phyloP scores from a whole-genome alignment of 1,139 yeast genomes.

The Yamadazyma diddensiae region DNA sequence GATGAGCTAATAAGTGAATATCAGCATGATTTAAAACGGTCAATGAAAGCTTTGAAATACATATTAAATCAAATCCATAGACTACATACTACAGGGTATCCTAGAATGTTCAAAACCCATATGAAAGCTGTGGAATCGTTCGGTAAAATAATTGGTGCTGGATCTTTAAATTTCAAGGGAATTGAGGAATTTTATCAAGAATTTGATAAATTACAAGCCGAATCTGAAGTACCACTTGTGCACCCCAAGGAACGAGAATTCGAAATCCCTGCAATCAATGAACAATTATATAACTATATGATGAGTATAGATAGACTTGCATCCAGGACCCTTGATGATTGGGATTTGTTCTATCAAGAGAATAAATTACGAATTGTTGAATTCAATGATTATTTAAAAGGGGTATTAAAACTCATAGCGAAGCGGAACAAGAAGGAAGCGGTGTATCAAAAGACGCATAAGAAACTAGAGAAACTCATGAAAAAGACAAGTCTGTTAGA shows the following conservation, averaged over 20 bases:
- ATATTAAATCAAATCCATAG: constrained; percentile 33
- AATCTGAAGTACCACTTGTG: constrained; percentile 30
- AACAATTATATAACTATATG: constrained; percentile 30
- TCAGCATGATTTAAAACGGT: constrained; percentile 41
- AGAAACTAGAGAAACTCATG: constrained; percentile 40
- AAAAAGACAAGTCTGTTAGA: constrained; percentile 34
- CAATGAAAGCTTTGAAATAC: constrained; percentile 44
- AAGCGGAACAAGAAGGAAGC: constrained; percentile 44
- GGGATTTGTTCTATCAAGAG: constrained; percentile 29
- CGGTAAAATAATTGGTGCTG: constrained; percentile 32
- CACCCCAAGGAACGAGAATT: constrained; percentile 40
- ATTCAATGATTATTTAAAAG: constrained; percentile 38
- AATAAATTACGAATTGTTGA: constrained; percentile 33
- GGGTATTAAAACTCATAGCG: constrained; percentile 37
- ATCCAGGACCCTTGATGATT: constrained; percentile 27
- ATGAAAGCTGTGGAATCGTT: constrained; percentile 31
- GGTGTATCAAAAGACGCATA: constrained; percentile 37
- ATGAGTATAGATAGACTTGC: constrained; percentile 28
- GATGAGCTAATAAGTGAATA: constrained; percentile 43
- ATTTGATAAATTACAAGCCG: constrained; percentile 31
- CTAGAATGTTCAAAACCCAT: constrained; percentile 32
- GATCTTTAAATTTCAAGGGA: constrained; percentile 42
- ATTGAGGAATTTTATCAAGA: constrained; percentile 39
- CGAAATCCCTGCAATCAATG: constrained; percentile 27
- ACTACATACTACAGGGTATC: constrained; percentile 34